Percentiles rank a stretch among this genome's conserved stretches.
Conservation (phyloP, 495 filamentous ascomycete genomes). For the Penicillium odoratum region DNA sequence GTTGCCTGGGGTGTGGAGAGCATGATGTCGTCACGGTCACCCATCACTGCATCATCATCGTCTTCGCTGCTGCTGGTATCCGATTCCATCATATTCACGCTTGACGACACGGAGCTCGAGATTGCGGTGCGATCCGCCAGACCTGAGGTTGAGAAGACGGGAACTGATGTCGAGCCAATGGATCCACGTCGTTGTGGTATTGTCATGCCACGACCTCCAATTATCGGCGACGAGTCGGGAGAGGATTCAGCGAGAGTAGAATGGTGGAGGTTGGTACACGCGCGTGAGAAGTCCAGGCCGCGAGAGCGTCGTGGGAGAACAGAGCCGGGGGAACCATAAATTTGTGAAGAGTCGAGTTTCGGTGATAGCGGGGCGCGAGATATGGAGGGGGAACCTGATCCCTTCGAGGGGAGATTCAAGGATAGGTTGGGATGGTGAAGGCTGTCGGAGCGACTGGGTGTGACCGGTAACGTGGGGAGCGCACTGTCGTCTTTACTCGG, state of each 20-base stretch:
- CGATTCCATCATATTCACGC: conserved; percentile 74
- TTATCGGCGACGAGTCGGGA: conserved; percentile 93
- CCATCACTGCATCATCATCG: conserved; percentile 75
- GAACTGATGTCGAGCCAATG: conserved; percentile 40
- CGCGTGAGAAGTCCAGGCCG: conserved; percentile 88
- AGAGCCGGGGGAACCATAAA: conserved; percentile 80
- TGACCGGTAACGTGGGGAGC: conserved; percentile 59
- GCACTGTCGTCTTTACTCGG: conserved; percentile 79
- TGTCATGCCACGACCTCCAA: conserved; percentile 73
- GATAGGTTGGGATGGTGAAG: conserved; percentile 61
- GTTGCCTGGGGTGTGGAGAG: conserved; percentile 56
- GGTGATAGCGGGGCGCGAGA: conserved; percentile 77
- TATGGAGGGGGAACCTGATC: conserved; percentile 52
- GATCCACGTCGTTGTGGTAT: conserved; percentile 66
- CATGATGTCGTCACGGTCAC: conserved; percentile 78
- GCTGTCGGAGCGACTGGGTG: conserved; percentile 62
- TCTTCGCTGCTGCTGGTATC: conserved; percentile 76
- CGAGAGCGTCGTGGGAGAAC: conserved; percentile 83
- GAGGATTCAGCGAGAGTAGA: conserved; percentile 88
- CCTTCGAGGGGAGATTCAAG: conserved; percentile 68
- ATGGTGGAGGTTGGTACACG: conserved; percentile 93
- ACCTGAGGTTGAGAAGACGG: conserved; percentile 41
- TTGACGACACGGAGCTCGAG: conserved; percentile 85
- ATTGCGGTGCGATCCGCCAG: conserved; percentile 67
- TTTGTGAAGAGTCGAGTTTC: conserved; percentile 77